Percentiles rank a stretch among this genome's conserved stretches.
These are phyloP conservation scores for Arxiozyma heterogenica DNA, from an alignment of 1,139 yeast genomes.

Conservation along the genomic window DNA sequence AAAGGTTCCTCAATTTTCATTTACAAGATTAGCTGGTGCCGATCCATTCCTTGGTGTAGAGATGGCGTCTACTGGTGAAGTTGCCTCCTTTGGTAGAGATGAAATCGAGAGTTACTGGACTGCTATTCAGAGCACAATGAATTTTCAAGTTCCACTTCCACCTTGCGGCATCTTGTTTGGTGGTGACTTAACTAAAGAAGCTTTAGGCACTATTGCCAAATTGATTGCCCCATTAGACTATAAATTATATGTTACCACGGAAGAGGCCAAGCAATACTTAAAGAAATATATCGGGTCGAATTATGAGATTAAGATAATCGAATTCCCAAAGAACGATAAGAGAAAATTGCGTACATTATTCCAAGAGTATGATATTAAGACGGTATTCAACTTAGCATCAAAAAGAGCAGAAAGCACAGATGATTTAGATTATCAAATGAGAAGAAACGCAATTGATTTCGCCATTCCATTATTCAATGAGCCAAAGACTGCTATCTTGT, in stretches of 20 bases:
- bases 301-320: constrained; percentile 52
- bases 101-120: constrained; percentile 94
- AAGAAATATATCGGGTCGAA: constrained; percentile 35
- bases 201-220: constrained; percentile 64
- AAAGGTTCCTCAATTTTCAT: constrained; percentile 96
- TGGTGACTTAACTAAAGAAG: constrained; percentile 71
- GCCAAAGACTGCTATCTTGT: constrained; percentile 82
- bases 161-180: constrained; percentile 87
- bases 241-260: constrained; percentile 70
- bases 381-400: constrained; percentile 85
- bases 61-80: constrained; percentile 99
- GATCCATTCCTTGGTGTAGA: constrained; percentile 98
- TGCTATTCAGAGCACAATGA: constrained; percentile 92
- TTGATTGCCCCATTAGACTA: constrained; percentile 56
- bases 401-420: constrained; percentile 76
- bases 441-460: constrained; percentile 97
- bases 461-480: constrained; percentile 94
- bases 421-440: constrained; percentile 93
- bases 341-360: constrained; percentile 88
- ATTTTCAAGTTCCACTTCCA: constrained; percentile 85
- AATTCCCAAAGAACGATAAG: constrained; percentile 87
- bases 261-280: constrained; percentile 62
- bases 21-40: constrained; percentile 96
- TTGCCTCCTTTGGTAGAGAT: constrained; percentile 88
- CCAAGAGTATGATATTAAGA: constrained; percentile 71